Evolutionary conservation across 2,329 filamentous ascomycete species (phyloP).

Genomic region (Chaetomiaceae sp.): DNA sequence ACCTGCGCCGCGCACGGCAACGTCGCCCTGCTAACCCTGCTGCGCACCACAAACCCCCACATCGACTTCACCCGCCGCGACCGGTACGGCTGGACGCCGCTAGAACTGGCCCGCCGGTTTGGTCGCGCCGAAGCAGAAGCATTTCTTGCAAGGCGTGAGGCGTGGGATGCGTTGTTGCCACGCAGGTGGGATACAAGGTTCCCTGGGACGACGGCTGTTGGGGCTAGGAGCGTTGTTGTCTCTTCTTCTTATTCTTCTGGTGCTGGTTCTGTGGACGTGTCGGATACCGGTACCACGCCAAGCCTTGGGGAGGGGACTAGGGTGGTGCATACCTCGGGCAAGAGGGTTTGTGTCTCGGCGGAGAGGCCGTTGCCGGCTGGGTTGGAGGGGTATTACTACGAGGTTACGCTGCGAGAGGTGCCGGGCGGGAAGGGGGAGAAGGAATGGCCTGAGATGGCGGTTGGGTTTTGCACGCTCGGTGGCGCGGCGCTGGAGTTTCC

Average conservation of each 20-base stretch:
- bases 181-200: slow-evolving; percentile 9
- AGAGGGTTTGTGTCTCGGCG: slow-evolving; percentile 16
- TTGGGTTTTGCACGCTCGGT: slow-evolving; percentile 22
- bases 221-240: slow-evolving; percentile 5
- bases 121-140: slow-evolving; percentile 5
- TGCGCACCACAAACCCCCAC: slow-evolving; percentile 12
- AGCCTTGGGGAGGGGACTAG: not conserved
- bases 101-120: slow-evolving; percentile 17
- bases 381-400: slow-evolving; percentile 23
- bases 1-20: slow-evolving; percentile 21
- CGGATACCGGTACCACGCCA: too few relatives aligned
- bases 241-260: too few relatives aligned
- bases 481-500: slow-evolving; percentile 20
- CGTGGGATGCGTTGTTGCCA: slow-evolving; percentile 16
- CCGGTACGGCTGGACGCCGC: slow-evolving; percentile 23
- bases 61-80: slow-evolving; percentile 19
- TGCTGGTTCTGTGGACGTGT: too few relatives aligned
- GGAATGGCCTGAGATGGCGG: slow-evolving; percentile 10
- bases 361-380: slow-evolving; percentile 20
- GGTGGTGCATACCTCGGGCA: not conserved
- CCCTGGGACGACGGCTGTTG: slow-evolving; percentile 6
- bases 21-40: slow-evolving; percentile 13
- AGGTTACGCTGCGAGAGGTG: slow-evolving; percentile 13
- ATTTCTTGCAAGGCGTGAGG: slow-evolving; percentile 18
- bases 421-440: not conserved